Base-by-base conservation (phyloP, 2,329 filamentous ascomycete species). In the Leptographium procerum region DNA sequence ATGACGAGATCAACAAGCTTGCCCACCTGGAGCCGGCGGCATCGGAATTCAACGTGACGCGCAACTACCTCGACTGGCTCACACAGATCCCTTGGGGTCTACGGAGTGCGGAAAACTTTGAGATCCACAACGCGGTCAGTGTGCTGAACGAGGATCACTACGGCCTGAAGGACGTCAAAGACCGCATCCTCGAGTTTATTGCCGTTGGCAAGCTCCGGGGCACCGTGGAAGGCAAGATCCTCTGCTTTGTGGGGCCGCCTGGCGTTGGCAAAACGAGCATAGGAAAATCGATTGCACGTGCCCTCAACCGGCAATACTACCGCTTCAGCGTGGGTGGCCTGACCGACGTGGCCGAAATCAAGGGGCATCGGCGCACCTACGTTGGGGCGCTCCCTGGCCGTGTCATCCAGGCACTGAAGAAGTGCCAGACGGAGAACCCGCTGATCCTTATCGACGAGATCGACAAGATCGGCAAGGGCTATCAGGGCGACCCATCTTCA, bases 211-310 rank as follows among this genome's bases (percentile, higher is more conserved):
- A 99, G 75, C 84, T 99, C 31, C 87, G 94, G 53, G 94, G 95
- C 47, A 96, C 92, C 0, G 94, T 99, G 0, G 94, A 99, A 72
- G 94, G 94, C 70, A 99, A 99, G 75, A 99, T 99, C 57, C 77
- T 99, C 45, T 99, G 94, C 73, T 92, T 99, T 69, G 95, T 99
- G 58, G 94, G 94, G 1, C 94, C 94, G 56, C 94, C 94, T 22
- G 94, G 94, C 77, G 94, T 99, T 29, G 94, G 94, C 66, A 99
- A 99, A 78, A 99, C 94, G 3, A 96, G 91, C 71, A 99, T 99
- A 65, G 94, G 94, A 69, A 99, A 99, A 72, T 97, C 91, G 0
- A 96, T 99, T 66, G 94, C 94, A 19, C 84, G 92, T 58, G 95
- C 94, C 31, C 77, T 99, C 59, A 96, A 96, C 73, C 82, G 95